Evolutionary conservation across 306 rosid genomes (phyloP).

Genomic region (Albizia julibrissin): DNA sequence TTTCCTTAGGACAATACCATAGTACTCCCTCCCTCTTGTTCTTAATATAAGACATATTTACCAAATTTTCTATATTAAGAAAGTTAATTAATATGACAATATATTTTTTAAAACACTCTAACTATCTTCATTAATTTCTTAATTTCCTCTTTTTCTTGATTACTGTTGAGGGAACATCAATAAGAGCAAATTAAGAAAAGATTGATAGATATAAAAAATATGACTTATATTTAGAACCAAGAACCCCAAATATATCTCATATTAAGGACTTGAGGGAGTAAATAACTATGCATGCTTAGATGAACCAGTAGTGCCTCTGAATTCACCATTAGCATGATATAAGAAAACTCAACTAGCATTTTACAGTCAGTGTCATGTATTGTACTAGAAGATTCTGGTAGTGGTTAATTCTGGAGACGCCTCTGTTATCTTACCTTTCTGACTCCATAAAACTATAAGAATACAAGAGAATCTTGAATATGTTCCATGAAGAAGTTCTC

Average conservation of each 20-base stretch:
- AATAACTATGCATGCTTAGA: not conserved
- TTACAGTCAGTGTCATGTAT: not conserved
- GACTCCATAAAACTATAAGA: not conserved
- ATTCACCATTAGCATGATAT: not conserved
- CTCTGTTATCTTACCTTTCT: not conserved
- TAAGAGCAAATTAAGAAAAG: no score
- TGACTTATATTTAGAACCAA: no score
- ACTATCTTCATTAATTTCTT: no score
- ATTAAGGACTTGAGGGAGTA: not conserved
- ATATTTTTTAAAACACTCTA: no score
- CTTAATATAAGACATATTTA: no score
- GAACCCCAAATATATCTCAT: no score
- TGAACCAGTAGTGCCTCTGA: not conserved
- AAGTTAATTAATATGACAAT: no score
- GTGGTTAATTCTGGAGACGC: not conserved
- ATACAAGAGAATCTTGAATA: not conserved
- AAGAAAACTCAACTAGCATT: not conserved
- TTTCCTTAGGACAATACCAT: not conserved
- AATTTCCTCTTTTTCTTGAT: no score
- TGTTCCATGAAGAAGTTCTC: not conserved
- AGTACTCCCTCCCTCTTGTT: no score
- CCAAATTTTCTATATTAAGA: no score
- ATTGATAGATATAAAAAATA: no score
- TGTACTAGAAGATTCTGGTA: not conserved
- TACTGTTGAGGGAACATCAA: no score